Evolutionary conservation across 106 monocot species (phyloP).

Genomic region (Phalaenopsis equestris): DNA sequence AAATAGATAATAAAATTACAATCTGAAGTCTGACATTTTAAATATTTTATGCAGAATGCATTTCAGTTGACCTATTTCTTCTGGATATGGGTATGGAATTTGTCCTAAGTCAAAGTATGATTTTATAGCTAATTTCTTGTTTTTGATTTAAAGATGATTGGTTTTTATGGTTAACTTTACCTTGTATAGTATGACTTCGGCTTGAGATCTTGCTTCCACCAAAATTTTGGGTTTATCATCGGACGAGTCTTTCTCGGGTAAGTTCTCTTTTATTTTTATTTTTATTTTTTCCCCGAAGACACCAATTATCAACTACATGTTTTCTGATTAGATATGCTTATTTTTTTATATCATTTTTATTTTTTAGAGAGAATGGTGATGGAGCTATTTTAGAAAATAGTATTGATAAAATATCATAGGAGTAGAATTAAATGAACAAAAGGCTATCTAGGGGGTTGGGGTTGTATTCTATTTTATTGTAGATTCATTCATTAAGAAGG

Average conservation of each 20-base stretch:
- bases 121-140: neutral
- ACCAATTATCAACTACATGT: neutral
- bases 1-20: no score
- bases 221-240: constrained; percentile 32
- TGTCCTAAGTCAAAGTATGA: neutral
- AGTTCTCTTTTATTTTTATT: constrained; percentile 1
- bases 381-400: neutral
- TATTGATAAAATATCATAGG: neutral
- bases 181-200: constrained; percentile 67
- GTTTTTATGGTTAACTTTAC: neutral
- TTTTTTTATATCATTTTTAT: neutral
- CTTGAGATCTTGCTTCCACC: constrained; percentile 73
- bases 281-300: neutral
- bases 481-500: no score
- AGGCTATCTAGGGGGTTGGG: neutral
- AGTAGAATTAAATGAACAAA: neutral
- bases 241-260: constrained; percentile 61
- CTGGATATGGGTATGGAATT: constrained; percentile 79
- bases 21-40: neutral
- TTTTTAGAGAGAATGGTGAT: neutral
- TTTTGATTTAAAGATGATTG: neutral
- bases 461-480: neutral
- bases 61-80: constrained; percentile 80
- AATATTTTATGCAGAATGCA: constrained; percentile 61
- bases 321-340: neutral